These are phyloP conservation scores for Henckelia pumila DNA, from an alignment of 257 asterid species.

Conservation along the genomic window DNA sequence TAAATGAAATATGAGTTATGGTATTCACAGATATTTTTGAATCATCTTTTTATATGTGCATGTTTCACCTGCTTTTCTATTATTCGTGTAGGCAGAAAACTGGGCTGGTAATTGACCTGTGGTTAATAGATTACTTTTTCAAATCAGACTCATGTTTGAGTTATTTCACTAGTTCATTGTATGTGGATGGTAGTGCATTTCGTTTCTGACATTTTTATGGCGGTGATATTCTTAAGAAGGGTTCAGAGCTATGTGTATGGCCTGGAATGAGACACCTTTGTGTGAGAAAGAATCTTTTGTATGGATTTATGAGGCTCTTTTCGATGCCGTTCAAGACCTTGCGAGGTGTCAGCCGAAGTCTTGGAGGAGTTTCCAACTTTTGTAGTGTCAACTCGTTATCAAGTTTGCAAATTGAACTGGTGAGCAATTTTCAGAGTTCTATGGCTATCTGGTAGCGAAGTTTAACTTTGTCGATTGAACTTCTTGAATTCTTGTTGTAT, in stretches of 20 bases:
- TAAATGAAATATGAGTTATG: neutral
- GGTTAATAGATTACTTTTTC: neutral
- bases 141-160: neutral
- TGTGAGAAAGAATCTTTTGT: slow-evolving; percentile 72
- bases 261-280: slow-evolving; percentile 85
- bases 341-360: slow-evolving; percentile 62
- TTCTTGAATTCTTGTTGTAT: slow-evolving; percentile 1
- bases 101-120: slow-evolving; percentile 8
- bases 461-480: neutral
- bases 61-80: no score
- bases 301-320: slow-evolving; percentile 72
- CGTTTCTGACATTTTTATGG: neutral
- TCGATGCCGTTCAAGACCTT: slow-evolving; percentile 79
- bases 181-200: neutral
- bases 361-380: slow-evolving; percentile 71
- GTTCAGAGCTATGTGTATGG: slow-evolving; percentile 77
- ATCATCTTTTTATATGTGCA: no score
- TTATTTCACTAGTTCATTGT: neutral
- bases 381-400: slow-evolving; percentile 70
- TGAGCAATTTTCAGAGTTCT: slow-evolving; percentile 33
- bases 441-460: neutral
- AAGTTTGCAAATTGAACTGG: slow-evolving; percentile 80
- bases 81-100: slow-evolving; percentile 9
- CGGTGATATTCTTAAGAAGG: slow-evolving; percentile 40
- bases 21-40: slow-evolving; percentile 10